A percentile compares a stretch with the other conserved stretches of the same genome.
Conservation (phyloP, 2,329 filamentous ascomycete species). For the Neophaeococcomyces mojaviensis region DNA sequence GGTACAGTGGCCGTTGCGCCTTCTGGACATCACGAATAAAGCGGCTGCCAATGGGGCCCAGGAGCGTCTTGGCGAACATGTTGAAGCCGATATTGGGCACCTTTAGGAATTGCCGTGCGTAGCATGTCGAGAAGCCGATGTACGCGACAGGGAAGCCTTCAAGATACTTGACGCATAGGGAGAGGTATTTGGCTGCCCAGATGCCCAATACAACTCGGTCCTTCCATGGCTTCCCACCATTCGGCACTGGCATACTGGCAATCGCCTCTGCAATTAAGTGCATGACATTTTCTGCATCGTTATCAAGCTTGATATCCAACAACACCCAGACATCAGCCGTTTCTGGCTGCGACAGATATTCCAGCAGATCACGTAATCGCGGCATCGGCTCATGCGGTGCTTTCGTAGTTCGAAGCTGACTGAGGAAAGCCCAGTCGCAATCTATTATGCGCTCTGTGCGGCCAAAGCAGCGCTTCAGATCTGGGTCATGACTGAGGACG, state of each 20-base stretch:
- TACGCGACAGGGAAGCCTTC: constrained; percentile 32
- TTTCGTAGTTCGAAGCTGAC: constrained; percentile 57
- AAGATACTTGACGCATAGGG: constrained; percentile 51
- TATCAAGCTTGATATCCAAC: constrained; percentile 68
- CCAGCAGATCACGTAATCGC: constrained; percentile 64
- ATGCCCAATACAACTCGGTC: constrained; percentile 69
- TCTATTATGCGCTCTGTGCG: constrained; percentile 64
- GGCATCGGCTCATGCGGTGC: constrained; percentile 67
- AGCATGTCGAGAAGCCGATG: constrained; percentile 40
- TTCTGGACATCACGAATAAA: constrained; percentile 59
- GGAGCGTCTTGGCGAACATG: constrained; percentile 58
- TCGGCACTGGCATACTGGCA: constrained; percentile 36
- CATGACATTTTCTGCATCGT: constrained; percentile 59
- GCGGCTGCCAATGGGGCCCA: constrained; percentile 56
- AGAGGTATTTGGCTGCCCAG: constrained; percentile 70
- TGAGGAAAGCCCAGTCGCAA: constrained; percentile 67
- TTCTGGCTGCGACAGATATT: constrained; percentile 59
- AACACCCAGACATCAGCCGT: constrained; percentile 68
- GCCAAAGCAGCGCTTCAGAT: constrained; percentile 75
- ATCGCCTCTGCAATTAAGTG: constrained; percentile 59
- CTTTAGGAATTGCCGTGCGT: constrained; percentile 64
- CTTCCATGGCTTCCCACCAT: constrained; percentile 55
- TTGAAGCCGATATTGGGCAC: constrained; percentile 68
- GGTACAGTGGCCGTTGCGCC: constrained; percentile 55
- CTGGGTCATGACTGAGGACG: constrained; percentile 74